These are phyloP conservation scores for Debaryomyces subglobosus DNA, from an alignment of 1,139 yeast species.

Conservation along the genomic window DNA sequence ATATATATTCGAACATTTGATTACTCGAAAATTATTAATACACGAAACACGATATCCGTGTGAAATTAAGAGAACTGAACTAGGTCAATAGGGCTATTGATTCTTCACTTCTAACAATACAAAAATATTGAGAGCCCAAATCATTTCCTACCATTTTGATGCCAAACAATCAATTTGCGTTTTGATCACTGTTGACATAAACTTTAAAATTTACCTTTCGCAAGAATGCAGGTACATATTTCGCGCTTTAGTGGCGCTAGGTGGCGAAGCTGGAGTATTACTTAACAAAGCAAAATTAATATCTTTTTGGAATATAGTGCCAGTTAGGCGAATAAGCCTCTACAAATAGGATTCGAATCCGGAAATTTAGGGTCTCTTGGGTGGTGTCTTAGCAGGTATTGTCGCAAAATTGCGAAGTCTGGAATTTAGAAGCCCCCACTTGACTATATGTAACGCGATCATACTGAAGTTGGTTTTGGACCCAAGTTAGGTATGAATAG, in stretches of 20 bases:
- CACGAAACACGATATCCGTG: slow-evolving; percentile 6
- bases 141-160: neutral
- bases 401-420: neutral
- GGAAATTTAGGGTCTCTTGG: neutral
- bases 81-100: slow-evolving; percentile 1
- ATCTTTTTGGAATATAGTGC: neutral
- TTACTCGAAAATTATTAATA: slow-evolving; percentile 3
- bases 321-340: slow-evolving; percentile 2
- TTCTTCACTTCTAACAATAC: neutral
- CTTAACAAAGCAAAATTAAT: slow-evolving; percentile 2
- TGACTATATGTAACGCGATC: neutral
- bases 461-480: slow-evolving; percentile 2
- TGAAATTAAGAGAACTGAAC: neutral
- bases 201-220: neutral
- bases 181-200: slow-evolving; percentile 5
- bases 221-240: slow-evolving; percentile 7
- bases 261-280: slow-evolving; percentile 6
- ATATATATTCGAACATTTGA: slow-evolving; percentile 4
- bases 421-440: neutral
- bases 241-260: neutral
- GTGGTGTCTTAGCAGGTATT: neutral
- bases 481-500: neutral
- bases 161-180: neutral
- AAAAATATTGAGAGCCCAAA: slow-evolving; percentile 3
- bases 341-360: slow-evolving; percentile 1